These are phyloP conservation scores for Solanum acaule DNA, from an alignment of 257 asterid genomes.

Conservation along the genomic window DNA sequence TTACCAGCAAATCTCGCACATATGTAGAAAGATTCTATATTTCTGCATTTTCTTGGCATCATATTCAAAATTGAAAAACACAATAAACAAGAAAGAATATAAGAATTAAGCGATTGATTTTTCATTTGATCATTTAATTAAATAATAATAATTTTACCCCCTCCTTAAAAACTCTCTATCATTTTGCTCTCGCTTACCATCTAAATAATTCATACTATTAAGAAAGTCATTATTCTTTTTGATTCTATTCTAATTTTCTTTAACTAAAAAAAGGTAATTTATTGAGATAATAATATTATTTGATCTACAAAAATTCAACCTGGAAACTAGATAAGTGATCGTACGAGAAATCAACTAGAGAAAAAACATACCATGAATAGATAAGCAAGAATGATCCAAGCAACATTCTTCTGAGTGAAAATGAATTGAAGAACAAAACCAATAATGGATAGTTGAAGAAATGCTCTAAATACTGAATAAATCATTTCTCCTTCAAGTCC, in stretches of 20 bases:
- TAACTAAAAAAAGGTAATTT: too few species aligned
- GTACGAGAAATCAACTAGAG: not conserved
- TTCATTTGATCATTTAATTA: not conserved
- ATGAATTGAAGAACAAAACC: constrained; percentile 90
- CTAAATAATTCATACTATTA: too few species aligned
- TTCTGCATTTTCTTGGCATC: not conserved
- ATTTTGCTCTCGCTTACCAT: too few species aligned
- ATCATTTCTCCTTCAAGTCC: constrained; percentile 77
- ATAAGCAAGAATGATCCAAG: constrained; percentile 78
- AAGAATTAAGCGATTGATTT: not conserved
- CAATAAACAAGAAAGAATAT: not conserved
- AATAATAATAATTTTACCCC: too few species aligned
- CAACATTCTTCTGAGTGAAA: constrained; percentile 44
- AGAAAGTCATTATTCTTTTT: too few species aligned
- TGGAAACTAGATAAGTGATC: not conserved
- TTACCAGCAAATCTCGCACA: not conserved
- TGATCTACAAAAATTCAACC: too few species aligned
- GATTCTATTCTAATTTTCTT: too few species aligned
- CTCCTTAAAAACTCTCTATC: too few species aligned
- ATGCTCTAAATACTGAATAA: constrained; percentile 71
- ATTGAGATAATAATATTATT: not conserved
- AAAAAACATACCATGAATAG: constrained; percentile 66
- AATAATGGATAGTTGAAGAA: constrained; percentile 69
- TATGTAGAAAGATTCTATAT: not conserved
- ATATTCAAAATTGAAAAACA: not conserved